Base-by-base conservation (phyloP, 306 rosid species). In the Prinsepia uniflora region DNA sequence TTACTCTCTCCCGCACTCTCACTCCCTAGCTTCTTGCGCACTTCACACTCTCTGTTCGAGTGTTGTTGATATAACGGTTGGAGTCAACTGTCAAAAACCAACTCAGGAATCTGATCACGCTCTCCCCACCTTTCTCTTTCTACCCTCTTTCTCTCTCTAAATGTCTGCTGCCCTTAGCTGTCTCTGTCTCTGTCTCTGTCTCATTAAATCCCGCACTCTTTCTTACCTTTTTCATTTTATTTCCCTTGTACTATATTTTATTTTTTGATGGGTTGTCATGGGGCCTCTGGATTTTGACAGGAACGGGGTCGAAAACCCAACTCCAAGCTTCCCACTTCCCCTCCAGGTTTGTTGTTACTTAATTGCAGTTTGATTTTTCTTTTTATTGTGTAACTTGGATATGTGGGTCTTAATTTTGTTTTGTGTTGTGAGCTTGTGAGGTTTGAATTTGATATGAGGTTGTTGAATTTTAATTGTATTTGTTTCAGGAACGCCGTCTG, bases 61-160 rank as follows among this genome's bases (percentile, higher is more conserved):
- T 56, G 79, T 53, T 86, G 89, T 90, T 85, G 87, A 65, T 75
- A 70, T 60, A 85, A 86, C 89, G 85, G 86, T 75, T 83, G 17
- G 73, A 68, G 91, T 85, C 96, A 93, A 88, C 92, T 83, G 96
- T 88, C 87, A 78, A 81, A 81, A 81, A 79, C 89, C 45, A 75
- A 75, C 78, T 79, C 80, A 82, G 43, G 86, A 91, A 79, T 87
- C 88, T 88, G 92, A 82, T 84, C 78, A 84, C 82, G 76, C 84
- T 79, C 82, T 75, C 85, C 84, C 82, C 81, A 79, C 79, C 79
- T 75, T 47, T 76, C 79, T 86, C 82, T 84, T 80, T 82, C 86
- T 73, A 49, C 64, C 69, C 41, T n/a, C 64, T 61, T 57, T 74
- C 74, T 84, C 71, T 73, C 74, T 73, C 73, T 47, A 14, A 14